Percentiles rank a stretch among this genome's conserved stretches.
Evolutionary conservation across 257 asterid genomes (phyloP).

Genomic region (Datura wrightii): DNA sequence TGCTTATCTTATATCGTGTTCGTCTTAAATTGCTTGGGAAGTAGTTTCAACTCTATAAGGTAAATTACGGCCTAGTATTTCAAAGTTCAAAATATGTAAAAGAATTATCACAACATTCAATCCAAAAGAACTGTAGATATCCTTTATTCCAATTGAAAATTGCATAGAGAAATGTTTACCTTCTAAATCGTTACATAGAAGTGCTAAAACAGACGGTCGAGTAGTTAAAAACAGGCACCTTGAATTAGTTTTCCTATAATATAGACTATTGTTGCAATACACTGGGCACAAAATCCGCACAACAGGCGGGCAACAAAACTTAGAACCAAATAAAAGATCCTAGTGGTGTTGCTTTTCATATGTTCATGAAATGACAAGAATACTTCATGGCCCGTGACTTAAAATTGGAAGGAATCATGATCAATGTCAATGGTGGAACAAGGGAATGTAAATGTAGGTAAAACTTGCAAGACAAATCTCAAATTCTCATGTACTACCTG

Average conservation of each 20-base stretch:
- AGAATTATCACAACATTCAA: background rate
- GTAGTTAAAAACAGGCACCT: background rate
- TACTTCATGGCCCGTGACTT: background rate
- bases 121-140: background rate
- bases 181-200: background rate
- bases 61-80: background rate
- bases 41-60: background rate
- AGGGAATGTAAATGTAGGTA: conserved; percentile 3
- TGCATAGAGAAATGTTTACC: background rate
- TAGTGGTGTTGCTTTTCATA: background rate
- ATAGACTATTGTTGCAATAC: conserved; percentile 5
- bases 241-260: background rate
- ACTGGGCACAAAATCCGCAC: background rate
- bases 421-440: background rate
- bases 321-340: background rate
- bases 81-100: conserved; percentile 13
- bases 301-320: background rate
- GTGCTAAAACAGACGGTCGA: background rate
- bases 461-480: conserved; percentile 14
- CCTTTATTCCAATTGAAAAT: background rate
- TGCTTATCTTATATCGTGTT: background rate
- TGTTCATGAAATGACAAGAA: conserved; percentile 16
- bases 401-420: background rate
- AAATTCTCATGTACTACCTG: conserved; percentile 3
- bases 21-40: conserved; percentile 13